phyloP scores from a whole-genome alignment of 495 filamentous ascomycete genomes.

The Trichoderma virens region DNA sequence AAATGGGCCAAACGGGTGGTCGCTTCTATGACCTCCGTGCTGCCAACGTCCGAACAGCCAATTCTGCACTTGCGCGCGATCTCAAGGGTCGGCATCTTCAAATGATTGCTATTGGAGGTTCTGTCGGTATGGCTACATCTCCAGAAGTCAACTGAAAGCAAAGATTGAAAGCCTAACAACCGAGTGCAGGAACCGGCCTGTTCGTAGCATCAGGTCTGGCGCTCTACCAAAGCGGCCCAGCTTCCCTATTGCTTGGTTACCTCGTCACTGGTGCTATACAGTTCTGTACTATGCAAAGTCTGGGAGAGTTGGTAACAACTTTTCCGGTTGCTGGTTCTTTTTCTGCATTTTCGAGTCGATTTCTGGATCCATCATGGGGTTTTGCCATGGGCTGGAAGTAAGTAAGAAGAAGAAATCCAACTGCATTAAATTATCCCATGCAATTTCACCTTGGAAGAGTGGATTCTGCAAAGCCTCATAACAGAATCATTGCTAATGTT shows the following conservation, averaged over 20 bases:
- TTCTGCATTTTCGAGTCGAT: slow-evolving; percentile 68
- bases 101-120: slow-evolving; percentile 80
- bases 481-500: slow-evolving; percentile 11
- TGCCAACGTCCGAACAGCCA: slow-evolving; percentile 67
- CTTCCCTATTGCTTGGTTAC: slow-evolving; percentile 64
- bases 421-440: no score
- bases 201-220: slow-evolving; percentile 46
- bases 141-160: neutral
- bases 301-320: slow-evolving; percentile 76
- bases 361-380: slow-evolving; percentile 79
- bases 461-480: no score
- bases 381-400: slow-evolving; percentile 83
- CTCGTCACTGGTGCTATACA: slow-evolving; percentile 64
- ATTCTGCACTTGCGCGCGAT: slow-evolving; percentile 64
- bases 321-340: slow-evolving; percentile 72
- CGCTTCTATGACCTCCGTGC: slow-evolving; percentile 61
- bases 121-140: slow-evolving; percentile 45
- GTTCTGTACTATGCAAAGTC: slow-evolving; percentile 63
- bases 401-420: no score
- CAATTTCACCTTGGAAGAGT: no score
- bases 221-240: slow-evolving; percentile 60
- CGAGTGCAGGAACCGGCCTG: slow-evolving; percentile 51
- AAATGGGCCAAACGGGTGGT: neutral
- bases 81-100: slow-evolving; percentile 72
- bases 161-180: neutral